phyloP scores from a whole-genome alignment of 2,329 filamentous ascomycete genomes.

The Chaetoscypha palmicola region DNA sequence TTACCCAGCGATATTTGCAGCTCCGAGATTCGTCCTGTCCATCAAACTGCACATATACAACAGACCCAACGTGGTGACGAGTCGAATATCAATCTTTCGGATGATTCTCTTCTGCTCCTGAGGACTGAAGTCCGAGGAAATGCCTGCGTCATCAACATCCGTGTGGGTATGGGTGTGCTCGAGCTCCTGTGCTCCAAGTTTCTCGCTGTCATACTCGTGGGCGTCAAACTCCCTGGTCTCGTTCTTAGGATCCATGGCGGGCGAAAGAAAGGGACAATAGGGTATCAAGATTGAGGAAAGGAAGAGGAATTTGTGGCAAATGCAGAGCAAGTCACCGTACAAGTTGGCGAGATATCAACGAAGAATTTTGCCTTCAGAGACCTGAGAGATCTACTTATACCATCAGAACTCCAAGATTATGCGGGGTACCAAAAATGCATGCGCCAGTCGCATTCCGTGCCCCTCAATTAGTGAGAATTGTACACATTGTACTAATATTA shows the following conservation, averaged over 20 bases:
- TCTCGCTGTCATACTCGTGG: slow-evolving; percentile 4
- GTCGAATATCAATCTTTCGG: slow-evolving; percentile 58
- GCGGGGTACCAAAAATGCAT: slow-evolving; percentile 3
- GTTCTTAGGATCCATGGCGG: too few relatives aligned
- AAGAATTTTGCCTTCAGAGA: too few relatives aligned
- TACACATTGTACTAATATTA: too few relatives aligned
- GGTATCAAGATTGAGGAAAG: too few relatives aligned
- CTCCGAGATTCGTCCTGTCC: slow-evolving; percentile 71
- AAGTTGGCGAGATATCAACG: too few relatives aligned
- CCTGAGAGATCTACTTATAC: slow-evolving; percentile 2
- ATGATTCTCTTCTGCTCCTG: slow-evolving; percentile 63
- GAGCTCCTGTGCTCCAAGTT: slow-evolving; percentile 10
- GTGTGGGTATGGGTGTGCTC: slow-evolving; percentile 9
- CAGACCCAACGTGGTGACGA: slow-evolving; percentile 53
- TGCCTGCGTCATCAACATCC: slow-evolving; percentile 13
- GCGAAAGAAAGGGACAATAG: too few relatives aligned
- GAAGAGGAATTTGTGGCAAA: too few relatives aligned
- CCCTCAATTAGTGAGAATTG: neutral
- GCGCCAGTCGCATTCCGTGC: neutral
- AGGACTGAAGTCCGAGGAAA: slow-evolving; percentile 42
- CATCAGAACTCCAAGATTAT: neutral
- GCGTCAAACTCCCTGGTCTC: too few relatives aligned
- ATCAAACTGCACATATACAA: slow-evolving; percentile 73
- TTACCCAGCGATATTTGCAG: slow-evolving; percentile 63
- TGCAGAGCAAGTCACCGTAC: too few relatives aligned